These are phyloP conservation scores for Taxillus chinensis DNA, from an alignment of 164 flowering plant genomes.

Conservation along the genomic window DNA sequence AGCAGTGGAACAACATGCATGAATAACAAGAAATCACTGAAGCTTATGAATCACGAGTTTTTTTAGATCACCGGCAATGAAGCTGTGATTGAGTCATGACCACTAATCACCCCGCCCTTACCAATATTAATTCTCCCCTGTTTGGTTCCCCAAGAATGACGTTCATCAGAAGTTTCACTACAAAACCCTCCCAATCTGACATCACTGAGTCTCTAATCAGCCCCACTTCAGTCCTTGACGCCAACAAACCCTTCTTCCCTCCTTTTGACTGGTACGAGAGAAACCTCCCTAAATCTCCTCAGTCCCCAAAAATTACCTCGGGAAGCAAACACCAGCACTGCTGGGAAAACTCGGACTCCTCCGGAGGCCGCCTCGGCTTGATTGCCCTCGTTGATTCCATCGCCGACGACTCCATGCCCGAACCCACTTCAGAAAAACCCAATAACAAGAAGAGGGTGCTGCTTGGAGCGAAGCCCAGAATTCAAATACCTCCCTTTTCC, in stretches of 20 bases:
- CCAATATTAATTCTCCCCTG: constrained; percentile 20
- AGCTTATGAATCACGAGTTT: constrained; percentile 33
- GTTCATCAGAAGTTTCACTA: constrained; percentile 20
- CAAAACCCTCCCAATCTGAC: constrained; percentile 7
- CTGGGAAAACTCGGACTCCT: constrained; percentile 8
- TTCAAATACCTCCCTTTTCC: constrained; percentile 22
- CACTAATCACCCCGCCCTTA: constrained; percentile 33
- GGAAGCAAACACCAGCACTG: constrained; percentile 11
- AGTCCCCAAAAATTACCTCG: constrained; percentile 11
- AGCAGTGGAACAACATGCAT: background rate
- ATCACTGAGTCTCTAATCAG: constrained; percentile 14
- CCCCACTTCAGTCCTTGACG: constrained; percentile 39
- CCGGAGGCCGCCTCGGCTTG: constrained; percentile 17
- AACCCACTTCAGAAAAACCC: background rate
- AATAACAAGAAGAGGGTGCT: constrained; percentile 15
- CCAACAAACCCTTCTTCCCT: constrained; percentile 14
- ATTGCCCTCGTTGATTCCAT: constrained; percentile 23
- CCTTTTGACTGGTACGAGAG: constrained; percentile 8
- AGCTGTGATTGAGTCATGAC: constrained; percentile 23
- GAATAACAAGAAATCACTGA: background rate
- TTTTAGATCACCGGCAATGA: constrained; percentile 52
- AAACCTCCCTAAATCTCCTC: constrained; percentile 4
- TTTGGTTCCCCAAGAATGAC: constrained; percentile 23
- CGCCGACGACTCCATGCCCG: constrained; percentile 6
- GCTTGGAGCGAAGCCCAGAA: constrained; percentile 29